Evolutionary conservation across 176 grass and related monocot species (phyloP), one percentile per base, ranked within the genome.

Genomic region (Lolium multiflorum): DNA sequence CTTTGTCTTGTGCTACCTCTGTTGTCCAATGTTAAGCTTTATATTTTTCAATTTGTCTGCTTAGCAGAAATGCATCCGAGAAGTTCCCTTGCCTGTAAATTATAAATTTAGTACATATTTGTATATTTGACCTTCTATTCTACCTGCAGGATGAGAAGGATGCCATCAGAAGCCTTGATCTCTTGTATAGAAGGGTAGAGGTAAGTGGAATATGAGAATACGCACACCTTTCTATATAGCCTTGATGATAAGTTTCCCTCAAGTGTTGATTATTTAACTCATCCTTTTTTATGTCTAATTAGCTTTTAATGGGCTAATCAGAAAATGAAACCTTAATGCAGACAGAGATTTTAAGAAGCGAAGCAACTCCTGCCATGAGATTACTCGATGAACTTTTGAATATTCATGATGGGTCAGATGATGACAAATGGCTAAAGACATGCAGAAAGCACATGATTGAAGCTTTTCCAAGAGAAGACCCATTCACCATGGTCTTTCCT

Each of bases 171-270:
- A 95, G 96, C 67, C 93, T 98, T 71, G 93, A 98, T 71, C 91
- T 98, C 54, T 94, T 95, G 62, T 98, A 98, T 76, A 95, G 96
- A 92, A 86, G 91, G 61, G 78, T 95, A 88, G 93, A 98, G 88
- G 96, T 92, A 89, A 74, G 81, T 31, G 8, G 3, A 60, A 55
- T 63, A 44, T 13, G 39, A 11, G 3, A 52, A 38, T 56, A 35
- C 17, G 17, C 70, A 6, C 18, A 5, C 25, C 17, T 73, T 21
- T 76, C 54, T 74, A 59, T 21, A 17, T 69, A 12, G 4, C 49
- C 9, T 85, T 44, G 50, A 88, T 75, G 21, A 22, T 44, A 69
- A 22, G 80, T 82, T 71, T 61, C 15, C 6, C 28, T 1, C 28
- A 60, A 57, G 47, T 49, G 49, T 48, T 26, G 1, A 72, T 24